Percentiles rank a stretch among this genome's conserved stretches.
Conservation (phyloP, 805 yeast genomes). For the Hanseniaspora jakobsenii region DNA sequence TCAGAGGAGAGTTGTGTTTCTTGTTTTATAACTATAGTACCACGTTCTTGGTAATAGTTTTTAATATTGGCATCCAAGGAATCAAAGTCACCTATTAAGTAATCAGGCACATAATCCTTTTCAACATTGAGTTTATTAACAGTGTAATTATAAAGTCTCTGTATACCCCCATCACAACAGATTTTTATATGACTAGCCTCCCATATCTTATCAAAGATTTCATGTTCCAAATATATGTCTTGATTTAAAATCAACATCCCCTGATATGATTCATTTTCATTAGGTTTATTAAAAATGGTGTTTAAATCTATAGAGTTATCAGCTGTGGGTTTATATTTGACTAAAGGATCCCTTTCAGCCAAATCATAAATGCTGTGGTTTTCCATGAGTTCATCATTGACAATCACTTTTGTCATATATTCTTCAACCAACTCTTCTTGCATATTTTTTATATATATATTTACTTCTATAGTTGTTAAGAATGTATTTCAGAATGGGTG, state of each 20-base stretch:
- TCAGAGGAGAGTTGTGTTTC: conserved; percentile 71
- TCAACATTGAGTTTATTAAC: conserved; percentile 25
- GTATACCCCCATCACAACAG: conserved; percentile 95
- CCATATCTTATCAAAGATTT: conserved; percentile 48
- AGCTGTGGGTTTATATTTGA: conserved; percentile 19
- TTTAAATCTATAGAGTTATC: conserved; percentile 19
- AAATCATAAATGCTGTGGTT: conserved; percentile 16
- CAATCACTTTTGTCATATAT: conserved; percentile 4
- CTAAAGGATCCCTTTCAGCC: conserved; percentile 25
- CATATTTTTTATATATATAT: too few relatives aligned
- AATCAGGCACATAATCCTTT: conserved; percentile 45
- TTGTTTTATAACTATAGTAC: conserved; percentile 45
- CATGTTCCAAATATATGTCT: conserved; percentile 33
- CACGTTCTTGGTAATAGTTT: conserved; percentile 37
- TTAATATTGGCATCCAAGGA: conserved; percentile 45
- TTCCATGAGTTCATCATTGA: conserved; percentile 4
- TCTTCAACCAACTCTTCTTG: conserved; percentile 10
- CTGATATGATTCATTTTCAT: conserved; percentile 18
- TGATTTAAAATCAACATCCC: conserved; percentile 60
- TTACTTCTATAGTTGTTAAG: too few relatives aligned
- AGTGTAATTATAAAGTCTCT: conserved; percentile 45
- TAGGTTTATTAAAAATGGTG: conserved; percentile 16
- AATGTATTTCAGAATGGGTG: too few relatives aligned
- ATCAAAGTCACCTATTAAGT: conserved; percentile 79
- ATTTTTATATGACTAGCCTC: conserved; percentile 37